Percentiles rank a stretch among this genome's conserved stretches.
phyloP scores from a whole-genome alignment of 768 basidiomycete species.

The Hericium rajendrae region DNA sequence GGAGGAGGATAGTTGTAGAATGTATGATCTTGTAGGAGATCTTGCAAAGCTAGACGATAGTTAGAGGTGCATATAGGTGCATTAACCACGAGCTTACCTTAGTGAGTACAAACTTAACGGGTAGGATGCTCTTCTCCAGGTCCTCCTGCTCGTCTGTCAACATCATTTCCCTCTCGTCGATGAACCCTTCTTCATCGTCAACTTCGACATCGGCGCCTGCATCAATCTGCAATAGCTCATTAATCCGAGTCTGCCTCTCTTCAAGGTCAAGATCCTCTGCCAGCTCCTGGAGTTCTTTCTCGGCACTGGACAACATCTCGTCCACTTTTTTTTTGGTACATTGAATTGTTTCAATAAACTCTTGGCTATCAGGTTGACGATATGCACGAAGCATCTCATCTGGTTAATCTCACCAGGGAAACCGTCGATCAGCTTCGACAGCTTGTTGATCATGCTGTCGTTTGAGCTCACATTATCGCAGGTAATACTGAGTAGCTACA shows the following conservation, averaged over 20 bases:
- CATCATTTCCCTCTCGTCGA: conserved; percentile 18
- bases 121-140: conserved; percentile 14
- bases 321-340: conserved; percentile 9
- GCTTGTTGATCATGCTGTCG: conserved; percentile 23
- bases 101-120: conserved; percentile 19
- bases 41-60: not conserved
- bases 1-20: not conserved
- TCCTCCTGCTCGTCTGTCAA: conserved; percentile 5
- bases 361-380: conserved; percentile 29
- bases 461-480: conserved; percentile 30
- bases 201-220: not conserved
- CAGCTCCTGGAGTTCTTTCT: not conserved
- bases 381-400: conserved; percentile 29
- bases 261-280: not conserved
- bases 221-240: too few species aligned
- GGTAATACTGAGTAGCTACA: conserved; percentile 24
- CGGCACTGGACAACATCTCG: not conserved
- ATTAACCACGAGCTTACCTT: conserved; percentile 20
- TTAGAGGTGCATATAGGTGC: not conserved
- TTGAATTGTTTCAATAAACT: conserved; percentile 26
- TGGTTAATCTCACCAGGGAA: conserved; percentile 20
- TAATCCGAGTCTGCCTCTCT: not conserved
- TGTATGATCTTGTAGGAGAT: not conserved
- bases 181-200: conserved; percentile 16
- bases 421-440: conserved; percentile 13